phyloP scores from a whole-genome alignment of 495 filamentous ascomycete genomes.

The Amniculicola lignicola region DNA sequence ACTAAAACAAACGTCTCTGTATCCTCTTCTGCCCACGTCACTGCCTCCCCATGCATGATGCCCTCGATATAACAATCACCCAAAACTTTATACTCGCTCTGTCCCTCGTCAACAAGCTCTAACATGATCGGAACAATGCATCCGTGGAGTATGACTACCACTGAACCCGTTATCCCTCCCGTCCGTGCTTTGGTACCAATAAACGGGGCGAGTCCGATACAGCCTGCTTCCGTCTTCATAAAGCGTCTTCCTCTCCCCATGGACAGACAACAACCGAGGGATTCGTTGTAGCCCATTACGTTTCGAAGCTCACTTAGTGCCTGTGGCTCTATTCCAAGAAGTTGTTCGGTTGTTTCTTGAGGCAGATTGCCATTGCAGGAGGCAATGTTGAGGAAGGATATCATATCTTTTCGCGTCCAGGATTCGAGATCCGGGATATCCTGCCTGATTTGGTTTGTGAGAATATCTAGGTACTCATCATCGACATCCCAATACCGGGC shows the following conservation, averaged over 20 bases:
- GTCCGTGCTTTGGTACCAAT: conserved; percentile 5
- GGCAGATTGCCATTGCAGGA: background rate
- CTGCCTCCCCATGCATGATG: conserved; percentile 4
- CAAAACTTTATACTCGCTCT: background rate
- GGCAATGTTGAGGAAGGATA: background rate
- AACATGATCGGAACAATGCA: conserved; percentile 5
- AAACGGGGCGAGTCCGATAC: background rate
- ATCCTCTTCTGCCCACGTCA: background rate
- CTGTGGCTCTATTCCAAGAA: background rate
- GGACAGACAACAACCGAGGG: background rate
- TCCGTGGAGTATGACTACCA: conserved; percentile 1
- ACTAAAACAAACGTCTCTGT: background rate
- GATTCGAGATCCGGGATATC: background rate
- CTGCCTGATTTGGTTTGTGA: background rate
- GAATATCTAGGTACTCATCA: background rate
- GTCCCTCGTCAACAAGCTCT: background rate
- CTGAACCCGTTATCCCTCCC: background rate
- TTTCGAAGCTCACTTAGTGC: background rate
- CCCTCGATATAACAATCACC: conserved; percentile 9
- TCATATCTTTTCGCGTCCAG: background rate
- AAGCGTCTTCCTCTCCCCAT: background rate
- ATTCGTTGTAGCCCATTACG: background rate
- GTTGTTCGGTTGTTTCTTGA: background rate
- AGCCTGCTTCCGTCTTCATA: background rate
- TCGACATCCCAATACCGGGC: background rate